Percentiles rank a stretch among this genome's conserved stretches.
Evolutionary conservation across 805 yeast genomes (phyloP).

Genomic region (Huiozyma sinensis): DNA sequence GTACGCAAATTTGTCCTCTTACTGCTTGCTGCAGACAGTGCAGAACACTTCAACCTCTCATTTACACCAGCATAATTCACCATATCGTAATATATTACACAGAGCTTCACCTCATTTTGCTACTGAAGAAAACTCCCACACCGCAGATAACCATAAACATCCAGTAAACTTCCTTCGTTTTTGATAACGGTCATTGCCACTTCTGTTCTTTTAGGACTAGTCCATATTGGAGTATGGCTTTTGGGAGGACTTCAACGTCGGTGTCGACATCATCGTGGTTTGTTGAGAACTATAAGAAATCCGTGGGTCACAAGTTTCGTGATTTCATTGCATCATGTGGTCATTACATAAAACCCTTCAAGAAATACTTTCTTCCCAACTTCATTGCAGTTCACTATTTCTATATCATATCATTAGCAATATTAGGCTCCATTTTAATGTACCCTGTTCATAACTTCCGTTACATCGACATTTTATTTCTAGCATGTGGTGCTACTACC

Average conservation of each 20-base stretch:
- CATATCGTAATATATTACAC: too few relatives aligned
- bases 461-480: constrained; percentile 74
- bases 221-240: not conserved
- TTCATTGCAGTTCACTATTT: constrained; percentile 57
- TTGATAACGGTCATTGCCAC: too few relatives aligned
- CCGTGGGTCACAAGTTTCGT: constrained; percentile 32
- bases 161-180: too few relatives aligned
- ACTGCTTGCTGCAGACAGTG: too few relatives aligned
- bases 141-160: too few relatives aligned
- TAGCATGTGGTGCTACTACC: constrained; percentile 67
- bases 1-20: too few relatives aligned
- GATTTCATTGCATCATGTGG: constrained; percentile 29
- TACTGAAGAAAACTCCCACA: too few relatives aligned
- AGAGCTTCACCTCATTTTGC: too few relatives aligned
- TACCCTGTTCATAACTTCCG: constrained; percentile 57
- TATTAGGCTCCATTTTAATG: constrained; percentile 63
- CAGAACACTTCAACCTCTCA: too few relatives aligned
- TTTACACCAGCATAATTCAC: too few relatives aligned
- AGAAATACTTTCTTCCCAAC: constrained; percentile 33
- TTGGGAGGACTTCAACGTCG: constrained; percentile 15
- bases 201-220: too few relatives aligned
- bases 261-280: constrained; percentile 14
- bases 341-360: constrained; percentile 25
- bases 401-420: constrained; percentile 49
- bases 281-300: constrained; percentile 16